Conservation (phyloP, 2,329 filamentous ascomycete species). For the Neophaeococcomyces aloes region DNA sequence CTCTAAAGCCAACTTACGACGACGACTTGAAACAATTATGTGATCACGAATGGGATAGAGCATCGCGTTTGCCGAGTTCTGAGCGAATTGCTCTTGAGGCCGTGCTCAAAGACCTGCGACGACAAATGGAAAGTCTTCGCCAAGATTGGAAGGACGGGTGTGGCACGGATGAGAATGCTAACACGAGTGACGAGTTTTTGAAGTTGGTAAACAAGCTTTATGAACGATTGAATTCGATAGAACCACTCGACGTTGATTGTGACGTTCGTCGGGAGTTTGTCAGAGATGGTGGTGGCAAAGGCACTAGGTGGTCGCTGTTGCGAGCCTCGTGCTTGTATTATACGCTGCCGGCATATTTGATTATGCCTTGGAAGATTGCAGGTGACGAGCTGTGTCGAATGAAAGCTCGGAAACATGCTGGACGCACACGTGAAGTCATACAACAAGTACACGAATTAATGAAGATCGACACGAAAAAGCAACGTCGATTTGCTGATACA, state of each 20-base stretch:
- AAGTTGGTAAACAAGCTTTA: slow-evolving; percentile 22
- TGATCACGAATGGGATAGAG: slow-evolving; percentile 16
- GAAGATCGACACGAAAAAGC: slow-evolving; percentile 10
- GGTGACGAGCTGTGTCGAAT: slow-evolving; percentile 25
- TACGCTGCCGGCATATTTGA: not conserved
- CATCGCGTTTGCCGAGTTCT: slow-evolving; percentile 17
- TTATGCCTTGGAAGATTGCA: slow-evolving; percentile 21
- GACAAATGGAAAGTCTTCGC: slow-evolving; percentile 20
- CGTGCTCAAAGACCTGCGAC: slow-evolving; percentile 19
- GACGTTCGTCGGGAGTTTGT: slow-evolving; percentile 25
- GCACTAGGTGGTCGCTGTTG: slow-evolving; percentile 22
- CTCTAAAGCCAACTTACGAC: slow-evolving; percentile 24
- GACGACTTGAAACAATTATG: slow-evolving; percentile 28
- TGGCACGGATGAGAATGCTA: slow-evolving; percentile 5
- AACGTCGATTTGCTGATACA: too few relatives aligned
- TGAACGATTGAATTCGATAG: slow-evolving; percentile 24
- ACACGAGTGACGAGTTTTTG: slow-evolving; percentile 15
- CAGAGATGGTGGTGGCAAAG: slow-evolving; percentile 24
- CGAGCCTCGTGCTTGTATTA: slow-evolving; percentile 32
- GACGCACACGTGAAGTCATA: not conserved
- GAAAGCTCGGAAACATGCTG: slow-evolving; percentile 17
- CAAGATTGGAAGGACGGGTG: not conserved
- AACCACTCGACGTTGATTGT: slow-evolving; percentile 26
- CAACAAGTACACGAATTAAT: not conserved
- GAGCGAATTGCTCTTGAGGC: not conserved